Evolutionary conservation across 2,329 filamentous ascomycete genomes (phyloP).

Genomic region (Zelopaecilomyces penicillatus): DNA sequence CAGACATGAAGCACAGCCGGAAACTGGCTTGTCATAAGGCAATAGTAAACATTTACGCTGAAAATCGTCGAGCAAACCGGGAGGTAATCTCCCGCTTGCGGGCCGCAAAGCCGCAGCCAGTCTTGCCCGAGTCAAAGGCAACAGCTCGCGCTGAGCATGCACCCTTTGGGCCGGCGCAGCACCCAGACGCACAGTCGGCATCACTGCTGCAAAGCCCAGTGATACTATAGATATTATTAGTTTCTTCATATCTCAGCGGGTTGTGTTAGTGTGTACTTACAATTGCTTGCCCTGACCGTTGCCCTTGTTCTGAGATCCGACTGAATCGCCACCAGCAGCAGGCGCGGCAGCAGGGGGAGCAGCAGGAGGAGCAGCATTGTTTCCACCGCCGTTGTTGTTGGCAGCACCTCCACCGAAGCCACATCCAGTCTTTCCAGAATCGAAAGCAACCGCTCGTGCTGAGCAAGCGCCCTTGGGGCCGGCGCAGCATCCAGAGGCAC

Average conservation of each 20-base stretch:
- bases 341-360: slow-evolving; percentile 5
- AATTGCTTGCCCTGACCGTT: slow-evolving; percentile 18
- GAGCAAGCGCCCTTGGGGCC: slow-evolving; percentile 20
- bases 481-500: slow-evolving; percentile 23
- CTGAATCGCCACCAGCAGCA: slow-evolving; percentile 11
- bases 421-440: slow-evolving; percentile 25
- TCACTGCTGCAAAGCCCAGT: slow-evolving; percentile 16
- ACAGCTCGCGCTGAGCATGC: slow-evolving; percentile 21
- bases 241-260: not conserved
- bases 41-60: not conserved
- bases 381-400: slow-evolving; percentile 10
- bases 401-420: slow-evolving; percentile 14
- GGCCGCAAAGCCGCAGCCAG: slow-evolving; percentile 22
- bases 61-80: slow-evolving; percentile 1
- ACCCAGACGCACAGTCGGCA: slow-evolving; percentile 22
- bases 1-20: no score
- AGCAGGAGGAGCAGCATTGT: slow-evolving; percentile 4
- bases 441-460: slow-evolving; percentile 16
- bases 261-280: not conserved
- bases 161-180: slow-evolving; percentile 19
- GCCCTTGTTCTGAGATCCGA: slow-evolving; percentile 17
- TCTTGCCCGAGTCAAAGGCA: slow-evolving; percentile 21
- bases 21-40: no score
- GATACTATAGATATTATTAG: slow-evolving; percentile 8
- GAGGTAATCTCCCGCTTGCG: slow-evolving; percentile 1